phyloP scores from a whole-genome alignment of 2,329 filamentous ascomycete genomes.

The Fusarium concolor region DNA sequence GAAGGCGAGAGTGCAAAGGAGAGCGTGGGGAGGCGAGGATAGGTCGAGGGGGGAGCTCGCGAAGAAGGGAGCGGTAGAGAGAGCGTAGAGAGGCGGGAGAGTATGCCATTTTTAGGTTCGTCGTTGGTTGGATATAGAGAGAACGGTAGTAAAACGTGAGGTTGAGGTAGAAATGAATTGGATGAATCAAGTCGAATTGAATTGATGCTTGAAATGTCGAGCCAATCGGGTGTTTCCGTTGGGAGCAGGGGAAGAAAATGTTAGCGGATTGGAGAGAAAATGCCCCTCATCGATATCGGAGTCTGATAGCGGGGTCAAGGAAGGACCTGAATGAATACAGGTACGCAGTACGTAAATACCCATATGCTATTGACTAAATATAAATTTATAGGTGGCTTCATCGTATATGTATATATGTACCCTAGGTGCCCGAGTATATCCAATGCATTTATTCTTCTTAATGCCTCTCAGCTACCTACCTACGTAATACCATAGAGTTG shows the following conservation, averaged over 20 bases:
- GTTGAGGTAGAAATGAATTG: conserved; percentile 10
- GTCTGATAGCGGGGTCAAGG: conserved; percentile 30
- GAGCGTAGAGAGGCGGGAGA: conserved; percentile 70
- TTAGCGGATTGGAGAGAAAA: conserved; percentile 16
- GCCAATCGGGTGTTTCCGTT: conserved; percentile 33
- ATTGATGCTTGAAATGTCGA: conserved; percentile 27
- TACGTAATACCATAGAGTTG: no score
- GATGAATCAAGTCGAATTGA: conserved; percentile 2
- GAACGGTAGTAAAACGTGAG: not conserved
- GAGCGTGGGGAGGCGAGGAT: conserved; percentile 69
- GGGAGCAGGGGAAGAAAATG: conserved; percentile 22
- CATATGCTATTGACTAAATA: not conserved
- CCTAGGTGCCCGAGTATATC: no score
- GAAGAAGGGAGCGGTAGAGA: conserved; percentile 88
- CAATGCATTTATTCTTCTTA: no score
- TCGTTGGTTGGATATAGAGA: not conserved
- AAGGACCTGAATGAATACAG: not conserved
- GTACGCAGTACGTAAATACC: no score
- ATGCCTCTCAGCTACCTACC: no score
- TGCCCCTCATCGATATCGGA: conserved; percentile 37
- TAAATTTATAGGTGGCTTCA: no score
- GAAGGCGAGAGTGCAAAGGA: conserved; percentile 53
- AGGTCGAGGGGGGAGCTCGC: conserved; percentile 83
- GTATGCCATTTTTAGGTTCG: conserved; percentile 47
- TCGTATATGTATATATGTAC: no score